Evolutionary conservation across 768 basidiomycete genomes (phyloP), one percentile per base, ranked within the genome.

Genomic region (Gloeostereum incarnatum): DNA sequence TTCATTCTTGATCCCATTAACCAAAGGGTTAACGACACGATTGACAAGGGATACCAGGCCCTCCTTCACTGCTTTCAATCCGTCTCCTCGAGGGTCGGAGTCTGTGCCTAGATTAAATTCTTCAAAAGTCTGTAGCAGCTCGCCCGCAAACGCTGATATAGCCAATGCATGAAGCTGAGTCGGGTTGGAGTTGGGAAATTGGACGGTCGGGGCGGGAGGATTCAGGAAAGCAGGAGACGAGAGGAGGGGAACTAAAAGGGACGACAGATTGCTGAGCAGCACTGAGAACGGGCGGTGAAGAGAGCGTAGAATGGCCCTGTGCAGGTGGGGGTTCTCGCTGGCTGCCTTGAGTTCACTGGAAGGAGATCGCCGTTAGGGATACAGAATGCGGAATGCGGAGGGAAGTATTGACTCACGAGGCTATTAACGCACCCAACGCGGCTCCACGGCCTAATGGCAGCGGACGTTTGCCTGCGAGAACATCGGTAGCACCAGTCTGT

Each of bases 201-300:
- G 75, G 16, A 65, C 51, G 3, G 68, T 71, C 1, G 74, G 71
- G 6, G 69, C 65, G 14, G 69, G 58, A 5, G 73, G 63, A 1
- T 61, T 60, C 14, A 78, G 64, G 54, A 88, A 83, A 5, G 71
- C 59, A 8, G 77, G 64, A 3, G 84, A 77, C 4, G 81, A 74
- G 10, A 88, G 48, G 14, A 85, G 57, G 5, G 81, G 83, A 1
- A 79, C 59, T 23, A 89, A 66, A 46, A 77, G 68, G 18, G 75
- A 67, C 10, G 82, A 85, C 24, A 89, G 55, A 51, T 81, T 81
- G 45, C 65, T 76, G 47, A 83, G 61, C 27, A 89, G 54, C 18
- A 88, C 83, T 5, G 85, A 84, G 5, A 90, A 60, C 6, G 84
- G 86, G 38, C 80, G 75, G 40, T 85, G 85, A 20, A 89, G 67